phyloP scores from a whole-genome alignment of 2,329 filamentous ascomycete species.

The Fusarium mundagurra region DNA sequence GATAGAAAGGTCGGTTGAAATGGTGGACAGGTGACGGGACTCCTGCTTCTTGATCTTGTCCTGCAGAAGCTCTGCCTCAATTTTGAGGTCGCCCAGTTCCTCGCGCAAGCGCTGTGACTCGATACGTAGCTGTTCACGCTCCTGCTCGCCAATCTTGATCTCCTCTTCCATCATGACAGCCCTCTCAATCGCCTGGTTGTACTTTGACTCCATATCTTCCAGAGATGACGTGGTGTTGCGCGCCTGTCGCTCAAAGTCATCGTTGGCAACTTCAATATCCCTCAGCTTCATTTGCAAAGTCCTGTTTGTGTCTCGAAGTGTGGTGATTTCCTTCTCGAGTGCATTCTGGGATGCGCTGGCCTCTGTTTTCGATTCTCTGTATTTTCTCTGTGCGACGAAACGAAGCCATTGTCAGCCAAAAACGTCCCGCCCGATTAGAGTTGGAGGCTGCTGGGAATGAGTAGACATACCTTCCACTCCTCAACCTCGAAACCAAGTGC shows the following conservation, averaged over 20 bases:
- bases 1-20: slow-evolving; percentile 70
- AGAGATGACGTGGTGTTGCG: slow-evolving; percentile 95
- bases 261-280: slow-evolving; percentile 97
- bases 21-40: slow-evolving; percentile 64
- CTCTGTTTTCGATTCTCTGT: slow-evolving; percentile 93
- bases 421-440: background rate
- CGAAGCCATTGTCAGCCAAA: slow-evolving; percentile 27
- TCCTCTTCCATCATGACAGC: slow-evolving; percentile 95
- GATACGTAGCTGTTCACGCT: slow-evolving; percentile 88
- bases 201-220: slow-evolving; percentile 97
- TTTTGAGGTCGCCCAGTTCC: slow-evolving; percentile 90
- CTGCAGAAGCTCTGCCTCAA: slow-evolving; percentile 92
- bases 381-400: slow-evolving; percentile 75
- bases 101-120: slow-evolving; percentile 90
- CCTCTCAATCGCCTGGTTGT: slow-evolving; percentile 92
- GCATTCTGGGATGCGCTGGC: slow-evolving; percentile 83
- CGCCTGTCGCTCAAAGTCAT: slow-evolving; percentile 97
- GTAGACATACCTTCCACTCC: slow-evolving; percentile 88
- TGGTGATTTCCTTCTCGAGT: slow-evolving; percentile 96
- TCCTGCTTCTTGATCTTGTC: slow-evolving; percentile 87
- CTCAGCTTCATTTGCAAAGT: slow-evolving; percentile 84
- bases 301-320: slow-evolving; percentile 84
- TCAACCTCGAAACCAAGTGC: slow-evolving; percentile 87
- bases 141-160: slow-evolving; percentile 88
- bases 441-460: background rate